These are phyloP conservation scores for Copromyces sp. DNA, from an alignment of 495 filamentous ascomycete species.

Conservation along the genomic window DNA sequence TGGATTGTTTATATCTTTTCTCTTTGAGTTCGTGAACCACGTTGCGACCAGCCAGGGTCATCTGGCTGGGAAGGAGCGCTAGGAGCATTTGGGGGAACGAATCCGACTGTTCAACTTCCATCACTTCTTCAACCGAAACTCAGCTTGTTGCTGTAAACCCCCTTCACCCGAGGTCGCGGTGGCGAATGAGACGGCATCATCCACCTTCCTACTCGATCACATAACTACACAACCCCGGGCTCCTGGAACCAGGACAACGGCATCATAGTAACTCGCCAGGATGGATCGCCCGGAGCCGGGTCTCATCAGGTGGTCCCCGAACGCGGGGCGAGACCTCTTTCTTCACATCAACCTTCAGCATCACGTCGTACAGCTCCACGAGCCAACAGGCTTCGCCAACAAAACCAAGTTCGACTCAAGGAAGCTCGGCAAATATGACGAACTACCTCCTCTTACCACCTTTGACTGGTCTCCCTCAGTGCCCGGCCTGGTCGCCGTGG, in stretches of 20 bases:
- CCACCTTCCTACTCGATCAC: background rate
- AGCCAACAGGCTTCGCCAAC: slow-evolving; percentile 50
- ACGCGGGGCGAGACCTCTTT: slow-evolving; percentile 55
- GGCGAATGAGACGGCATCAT: background rate
- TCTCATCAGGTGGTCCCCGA: slow-evolving; percentile 81
- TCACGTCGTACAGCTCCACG: slow-evolving; percentile 70
- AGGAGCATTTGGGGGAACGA: background rate
- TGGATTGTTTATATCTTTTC: background rate
- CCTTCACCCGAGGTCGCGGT: background rate
- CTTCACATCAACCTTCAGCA: slow-evolving; percentile 75
- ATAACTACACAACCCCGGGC: background rate
- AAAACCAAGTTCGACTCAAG: slow-evolving; percentile 51
- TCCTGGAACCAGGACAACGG: background rate
- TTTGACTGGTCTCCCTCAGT: slow-evolving; percentile 87
- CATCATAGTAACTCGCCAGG: slow-evolving; percentile 1
- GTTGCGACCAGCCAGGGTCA: background rate
- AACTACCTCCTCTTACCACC: slow-evolving; percentile 76
- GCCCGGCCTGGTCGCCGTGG: slow-evolving; percentile 67
- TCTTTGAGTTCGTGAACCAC: background rate
- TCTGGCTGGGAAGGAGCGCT: background rate
- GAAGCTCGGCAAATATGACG: slow-evolving; percentile 59
- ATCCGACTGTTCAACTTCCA: background rate
- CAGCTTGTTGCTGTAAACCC: background rate
- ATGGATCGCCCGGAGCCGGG: slow-evolving; percentile 46
- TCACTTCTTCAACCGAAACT: background rate